phyloP scores from a whole-genome alignment of 805 yeast species.

The Candida cerambycidarum region DNA sequence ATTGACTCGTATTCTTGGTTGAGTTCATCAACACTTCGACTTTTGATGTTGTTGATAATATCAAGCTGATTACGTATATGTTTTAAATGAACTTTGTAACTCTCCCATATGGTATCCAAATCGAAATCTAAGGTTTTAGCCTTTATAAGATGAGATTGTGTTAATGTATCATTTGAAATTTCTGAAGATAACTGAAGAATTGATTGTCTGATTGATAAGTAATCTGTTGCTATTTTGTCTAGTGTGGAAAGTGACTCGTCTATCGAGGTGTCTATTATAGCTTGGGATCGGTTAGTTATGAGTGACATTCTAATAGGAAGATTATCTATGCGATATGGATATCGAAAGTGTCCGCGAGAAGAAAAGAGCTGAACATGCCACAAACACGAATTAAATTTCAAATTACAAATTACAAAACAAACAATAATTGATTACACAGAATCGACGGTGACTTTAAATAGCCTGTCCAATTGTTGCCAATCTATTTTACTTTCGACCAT shows the following conservation, averaged over 20 bases:
- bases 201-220: conserved; percentile 34
- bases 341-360: neutral
- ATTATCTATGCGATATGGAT: too few species aligned
- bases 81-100: conserved; percentile 26
- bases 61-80: conserved; percentile 21
- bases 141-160: conserved; percentile 10
- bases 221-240: conserved; percentile 33
- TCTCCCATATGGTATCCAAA: conserved; percentile 25
- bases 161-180: neutral
- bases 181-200: conserved; percentile 19
- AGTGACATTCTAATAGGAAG: conserved; percentile 29
- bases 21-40: conserved; percentile 21
- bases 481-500: too few species aligned
- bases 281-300: conserved; percentile 31
- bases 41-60: conserved; percentile 13
- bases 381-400: neutral
- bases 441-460: neutral
- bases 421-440: too few species aligned
- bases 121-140: conserved; percentile 27
- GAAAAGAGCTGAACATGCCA: too few species aligned
- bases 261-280: conserved; percentile 31
- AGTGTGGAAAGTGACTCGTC: conserved; percentile 28
- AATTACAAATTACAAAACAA: too few species aligned
- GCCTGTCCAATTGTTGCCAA: neutral
- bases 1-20: conserved; percentile 22